These are phyloP conservation scores for Suillus fuscotomentosus DNA, from an alignment of 768 basidiomycete genomes.

Conservation along the genomic window DNA sequence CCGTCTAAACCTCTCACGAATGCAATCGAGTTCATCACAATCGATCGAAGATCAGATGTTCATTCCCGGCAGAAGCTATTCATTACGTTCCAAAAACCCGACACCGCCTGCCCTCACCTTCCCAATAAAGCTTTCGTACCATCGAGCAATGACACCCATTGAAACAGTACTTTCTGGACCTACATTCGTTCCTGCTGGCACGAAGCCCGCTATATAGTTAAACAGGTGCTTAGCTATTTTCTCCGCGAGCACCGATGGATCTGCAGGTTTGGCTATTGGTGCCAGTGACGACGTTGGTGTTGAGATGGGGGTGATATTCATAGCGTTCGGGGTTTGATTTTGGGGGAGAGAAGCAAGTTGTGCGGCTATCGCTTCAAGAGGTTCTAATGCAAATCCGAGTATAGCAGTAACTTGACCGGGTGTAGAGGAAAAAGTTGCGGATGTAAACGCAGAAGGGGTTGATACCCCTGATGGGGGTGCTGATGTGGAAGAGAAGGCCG, in stretches of 20 bases:
- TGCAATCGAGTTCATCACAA: neutral
- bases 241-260: slow-evolving; percentile 62
- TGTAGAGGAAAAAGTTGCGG: slow-evolving; percentile 28
- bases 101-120: slow-evolving; percentile 61
- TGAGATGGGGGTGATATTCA: slow-evolving; percentile 24
- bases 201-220: slow-evolving; percentile 73
- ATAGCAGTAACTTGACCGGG: slow-evolving; percentile 61
- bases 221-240: slow-evolving; percentile 71
- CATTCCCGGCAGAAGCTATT: slow-evolving; percentile 10
- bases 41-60: neutral
- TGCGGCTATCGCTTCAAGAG: slow-evolving; percentile 55
- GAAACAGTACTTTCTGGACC: slow-evolving; percentile 56
- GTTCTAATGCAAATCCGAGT: slow-evolving; percentile 81
- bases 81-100: slow-evolving; percentile 55
- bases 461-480: slow-evolving; percentile 29
- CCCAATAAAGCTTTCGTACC: slow-evolving; percentile 66
- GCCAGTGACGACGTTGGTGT: slow-evolving; percentile 18
- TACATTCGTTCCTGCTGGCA: slow-evolving; percentile 35
- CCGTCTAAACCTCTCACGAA: neutral
- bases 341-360: slow-evolving; percentile 53
- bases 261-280: slow-evolving; percentile 26
- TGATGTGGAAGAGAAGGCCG: slow-evolving; percentile 47
- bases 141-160: slow-evolving; percentile 60
- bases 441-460: slow-evolving; percentile 32
- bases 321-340: slow-evolving; percentile 17